Conservation (phyloP, 106 monocot genomes). For the Allium fistulosum region DNA sequence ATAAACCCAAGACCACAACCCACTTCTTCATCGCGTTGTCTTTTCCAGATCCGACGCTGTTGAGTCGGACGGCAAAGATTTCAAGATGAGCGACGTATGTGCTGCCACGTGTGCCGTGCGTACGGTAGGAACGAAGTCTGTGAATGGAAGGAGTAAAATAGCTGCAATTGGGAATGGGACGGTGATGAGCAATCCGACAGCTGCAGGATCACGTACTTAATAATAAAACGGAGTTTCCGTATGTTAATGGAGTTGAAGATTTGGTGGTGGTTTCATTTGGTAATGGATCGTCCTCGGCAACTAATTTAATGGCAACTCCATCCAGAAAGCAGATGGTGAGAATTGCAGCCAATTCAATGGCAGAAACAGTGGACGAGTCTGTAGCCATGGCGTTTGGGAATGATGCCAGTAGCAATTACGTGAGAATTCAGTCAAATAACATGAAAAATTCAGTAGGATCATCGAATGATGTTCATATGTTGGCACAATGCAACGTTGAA, state of each 20-base stretch:
- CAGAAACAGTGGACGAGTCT: constrained; percentile 29
- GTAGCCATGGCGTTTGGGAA: background rate
- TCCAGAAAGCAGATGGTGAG: constrained; percentile 10
- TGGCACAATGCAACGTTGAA: constrained; percentile 11
- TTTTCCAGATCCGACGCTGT: constrained; percentile 66
- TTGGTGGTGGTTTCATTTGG: constrained; percentile 46
- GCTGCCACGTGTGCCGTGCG: constrained; percentile 33
- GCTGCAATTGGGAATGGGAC: constrained; percentile 35
- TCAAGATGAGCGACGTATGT: constrained; percentile 45
- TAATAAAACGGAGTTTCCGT: constrained; percentile 60
- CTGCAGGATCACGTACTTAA: constrained; percentile 67
- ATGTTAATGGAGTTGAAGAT: constrained; percentile 32
- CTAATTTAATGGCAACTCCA: background rate
- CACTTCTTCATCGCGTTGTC: constrained; percentile 1
- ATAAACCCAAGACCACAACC: too few species aligned
- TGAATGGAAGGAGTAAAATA: constrained; percentile 21
- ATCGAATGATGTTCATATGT: background rate
- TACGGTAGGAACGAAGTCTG: constrained; percentile 15
- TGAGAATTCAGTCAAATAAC: background rate
- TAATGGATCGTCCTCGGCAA: constrained; percentile 1
- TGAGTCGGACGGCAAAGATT: constrained; percentile 45
- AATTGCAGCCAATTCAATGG: constrained; percentile 18
- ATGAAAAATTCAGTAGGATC: too few species aligned
- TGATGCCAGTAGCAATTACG: background rate
- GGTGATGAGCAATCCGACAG: constrained; percentile 45